Evolutionary conservation across 306 rosid genomes (phyloP), one percentile per base, ranked within the genome.

Genomic region (Alnus glutinosa): DNA sequence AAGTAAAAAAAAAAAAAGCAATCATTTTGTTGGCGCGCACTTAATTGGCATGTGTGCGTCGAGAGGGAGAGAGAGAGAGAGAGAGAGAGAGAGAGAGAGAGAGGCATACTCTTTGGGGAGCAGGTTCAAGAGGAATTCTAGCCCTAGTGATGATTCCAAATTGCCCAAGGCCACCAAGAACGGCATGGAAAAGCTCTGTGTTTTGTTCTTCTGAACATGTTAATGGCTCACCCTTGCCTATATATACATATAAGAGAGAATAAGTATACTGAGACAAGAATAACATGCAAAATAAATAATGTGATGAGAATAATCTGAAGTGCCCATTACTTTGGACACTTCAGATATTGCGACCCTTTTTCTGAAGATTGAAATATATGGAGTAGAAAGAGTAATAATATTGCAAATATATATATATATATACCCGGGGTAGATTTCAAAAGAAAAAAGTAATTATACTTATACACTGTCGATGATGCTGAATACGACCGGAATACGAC

Each of bases 101-200:
- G n/a, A 15, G 30, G 67, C 9, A 59, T 87, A 94, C 99, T 88
- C 94, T 89, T 52, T 88, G 84, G 54, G 99, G 99, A 37, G 97
- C 88, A 59, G 89, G 96, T 84, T 95, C 94, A 1, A 95, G 94
- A 62, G 95, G 88, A 88, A 95, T 93, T 78, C 98, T 84, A 39
- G 97, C 98, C 81, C 99, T 88, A 12, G 98, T 93, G 77, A 95
- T 95, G 84, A 95, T 90, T 71, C 99, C 99, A 82, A 95, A 93
- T 67, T 95, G 99, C 63, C 98, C 99, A n/a, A 95, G 95, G 64
- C 99, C 99, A 23, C 99, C 99, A 12, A 95, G 94, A 75, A 91
- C 99, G 30, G 86, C 92, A 82, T 93, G 90, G 89, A 95, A 95
- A 78, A 91, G 87, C 74, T 91, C 96, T 47, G 94, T 8, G 83